These are phyloP conservation scores for Neonothopanus nambi DNA, from an alignment of 1,284 basidiomycete species.

Conservation along the genomic window DNA sequence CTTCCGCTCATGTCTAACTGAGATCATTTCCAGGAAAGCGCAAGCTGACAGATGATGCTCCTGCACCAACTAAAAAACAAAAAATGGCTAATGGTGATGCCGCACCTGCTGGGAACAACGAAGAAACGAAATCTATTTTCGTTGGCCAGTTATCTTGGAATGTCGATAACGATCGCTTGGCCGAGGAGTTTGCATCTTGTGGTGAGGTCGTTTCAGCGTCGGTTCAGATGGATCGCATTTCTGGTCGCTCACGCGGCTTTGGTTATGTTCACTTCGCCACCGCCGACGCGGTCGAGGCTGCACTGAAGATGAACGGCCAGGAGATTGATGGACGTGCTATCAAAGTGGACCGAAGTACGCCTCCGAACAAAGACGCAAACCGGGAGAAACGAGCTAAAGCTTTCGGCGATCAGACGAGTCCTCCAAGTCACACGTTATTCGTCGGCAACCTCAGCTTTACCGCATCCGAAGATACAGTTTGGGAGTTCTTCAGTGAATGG, in stretches of 20 bases:
- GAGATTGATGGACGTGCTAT: constrained; percentile 93
- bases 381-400: constrained; percentile 77
- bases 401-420: constrained; percentile 73
- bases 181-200: constrained; percentile 86
- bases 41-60: constrained; percentile 74
- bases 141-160: constrained; percentile 97
- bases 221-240: constrained; percentile 90
- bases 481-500: constrained; percentile 90
- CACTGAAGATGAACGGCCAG: constrained; percentile 74
- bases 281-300: constrained; percentile 74
- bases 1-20: constrained; percentile 9
- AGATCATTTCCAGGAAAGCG: constrained; percentile 63
- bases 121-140: constrained; percentile 75
- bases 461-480: constrained; percentile 83
- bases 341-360: constrained; percentile 81
- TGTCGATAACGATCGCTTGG: constrained; percentile 96
- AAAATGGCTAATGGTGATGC: constrained; percentile 67
- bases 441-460: constrained; percentile 90
- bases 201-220: constrained; percentile 88
- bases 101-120: constrained; percentile 42
- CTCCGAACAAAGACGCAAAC: constrained; percentile 53
- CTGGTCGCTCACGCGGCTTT: constrained; percentile 88
- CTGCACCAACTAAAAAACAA: constrained; percentile 77
- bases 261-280: constrained; percentile 94
- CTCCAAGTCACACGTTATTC: constrained; percentile 81